These are phyloP conservation scores for Halenospora varia DNA, from an alignment of 495 filamentous ascomycete genomes.

Conservation along the genomic window DNA sequence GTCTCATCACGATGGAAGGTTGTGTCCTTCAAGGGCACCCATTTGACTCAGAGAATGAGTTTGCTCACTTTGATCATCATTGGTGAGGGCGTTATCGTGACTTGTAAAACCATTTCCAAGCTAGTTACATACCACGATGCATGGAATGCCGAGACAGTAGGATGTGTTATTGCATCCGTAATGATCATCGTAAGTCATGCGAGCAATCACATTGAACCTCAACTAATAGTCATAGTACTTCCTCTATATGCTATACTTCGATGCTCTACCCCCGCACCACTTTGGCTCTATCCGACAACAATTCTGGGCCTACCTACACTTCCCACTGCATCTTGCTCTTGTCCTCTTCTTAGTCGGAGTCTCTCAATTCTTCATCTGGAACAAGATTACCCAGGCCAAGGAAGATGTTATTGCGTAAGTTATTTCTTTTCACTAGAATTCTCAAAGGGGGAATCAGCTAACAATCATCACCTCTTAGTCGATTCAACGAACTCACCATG, in stretches of 20 bases:
- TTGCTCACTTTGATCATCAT: slow-evolving; percentile 66
- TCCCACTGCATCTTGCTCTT: slow-evolving; percentile 64
- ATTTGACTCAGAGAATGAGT: slow-evolving; percentile 59
- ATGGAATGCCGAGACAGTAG: slow-evolving; percentile 25
- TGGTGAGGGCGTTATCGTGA: slow-evolving; percentile 53
- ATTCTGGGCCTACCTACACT: slow-evolving; percentile 63
- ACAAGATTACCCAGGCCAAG: background rate
- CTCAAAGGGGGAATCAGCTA: too few relatives aligned
- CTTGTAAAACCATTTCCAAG: slow-evolving; percentile 25
- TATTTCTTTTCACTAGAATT: background rate
- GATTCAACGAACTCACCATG: too few relatives aligned
- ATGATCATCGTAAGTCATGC: slow-evolving; percentile 25
- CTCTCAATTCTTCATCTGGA: slow-evolving; percentile 39
- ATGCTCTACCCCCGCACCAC: slow-evolving; percentile 45
- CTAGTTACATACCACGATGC: slow-evolving; percentile 26
- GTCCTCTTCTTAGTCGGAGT: slow-evolving; percentile 59
- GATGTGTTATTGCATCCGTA: slow-evolving; percentile 25
- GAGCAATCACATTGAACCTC: background rate
- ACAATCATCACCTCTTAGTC: too few relatives aligned
- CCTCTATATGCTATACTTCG: slow-evolving; percentile 69
- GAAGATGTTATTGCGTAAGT: slow-evolving; percentile 1
- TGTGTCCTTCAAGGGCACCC: slow-evolving; percentile 59
- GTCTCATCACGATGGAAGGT: slow-evolving; percentile 48
- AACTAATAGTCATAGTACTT: slow-evolving; percentile 50
- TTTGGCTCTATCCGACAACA: slow-evolving; percentile 58